These are phyloP conservation scores for Nakazawaea ernobii DNA, from an alignment of 805 yeast genomes.

Conservation along the genomic window DNA sequence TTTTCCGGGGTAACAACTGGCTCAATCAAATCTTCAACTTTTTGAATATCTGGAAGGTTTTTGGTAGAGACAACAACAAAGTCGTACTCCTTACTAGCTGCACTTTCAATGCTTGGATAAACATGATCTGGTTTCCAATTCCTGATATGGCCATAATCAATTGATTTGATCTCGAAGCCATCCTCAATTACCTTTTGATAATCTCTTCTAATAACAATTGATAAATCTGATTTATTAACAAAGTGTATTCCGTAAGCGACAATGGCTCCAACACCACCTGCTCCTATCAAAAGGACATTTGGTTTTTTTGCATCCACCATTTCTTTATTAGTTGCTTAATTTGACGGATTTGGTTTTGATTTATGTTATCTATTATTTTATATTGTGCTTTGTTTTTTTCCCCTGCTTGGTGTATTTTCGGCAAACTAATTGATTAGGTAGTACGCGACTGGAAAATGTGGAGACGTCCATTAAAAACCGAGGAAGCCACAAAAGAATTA, in stretches of 20 bases:
- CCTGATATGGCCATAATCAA: constrained; percentile 51
- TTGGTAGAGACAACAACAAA: constrained; percentile 55
- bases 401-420: neutral
- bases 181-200: constrained; percentile 40
- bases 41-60: constrained; percentile 52
- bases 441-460: too few species aligned
- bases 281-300: constrained; percentile 57
- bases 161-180: constrained; percentile 54
- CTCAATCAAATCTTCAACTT: constrained; percentile 42
- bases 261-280: constrained; percentile 82
- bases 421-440: too few species aligned
- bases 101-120: constrained; percentile 30
- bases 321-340: too few species aligned
- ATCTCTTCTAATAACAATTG: constrained; percentile 60
- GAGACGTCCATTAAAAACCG: too few species aligned
- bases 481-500: too few species aligned
- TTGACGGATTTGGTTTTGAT: too few species aligned
- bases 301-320: constrained; percentile 6
- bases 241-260: constrained; percentile 56
- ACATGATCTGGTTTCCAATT: constrained; percentile 49
- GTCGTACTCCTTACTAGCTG: constrained; percentile 37
- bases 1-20: constrained; percentile 41
- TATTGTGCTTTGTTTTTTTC: neutral
- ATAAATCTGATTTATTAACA: constrained; percentile 41
- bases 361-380: too few species aligned